Evolutionary conservation across 1,284 basidiomycete species (phyloP), one percentile per base, ranked within the genome.

Genomic region (Phellinidium pouzarii): DNA sequence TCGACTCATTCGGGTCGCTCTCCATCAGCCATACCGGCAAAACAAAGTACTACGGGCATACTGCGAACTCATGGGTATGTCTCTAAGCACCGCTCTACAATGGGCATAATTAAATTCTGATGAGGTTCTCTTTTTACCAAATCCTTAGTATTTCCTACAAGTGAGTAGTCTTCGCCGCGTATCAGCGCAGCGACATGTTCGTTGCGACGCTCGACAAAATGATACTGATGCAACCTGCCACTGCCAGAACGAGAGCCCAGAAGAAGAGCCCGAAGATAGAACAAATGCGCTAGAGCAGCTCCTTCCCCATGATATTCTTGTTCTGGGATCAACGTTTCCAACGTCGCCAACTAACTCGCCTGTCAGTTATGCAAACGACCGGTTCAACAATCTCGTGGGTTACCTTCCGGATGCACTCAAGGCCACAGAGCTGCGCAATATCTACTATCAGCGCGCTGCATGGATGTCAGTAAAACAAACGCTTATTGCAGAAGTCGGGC

Each of bases 1-100:
- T 87, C 2, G 84, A 87, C 65, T 84, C 86, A 6, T 87, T 88
- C 64, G 86, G 86, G 19, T 83, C 85, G 0, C 67, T 89, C 8
- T 80, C 82, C 9, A 84, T 89, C 58, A 80, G 73, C 48, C 68
- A 83, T 22, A 78, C 79, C 1, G 85, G 85, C 6, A 77, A 79
- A 41, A 77, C 84, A 19, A 87, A 82, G 60, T 88, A 84, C 62
- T 87, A 77, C 59, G 86, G 85, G 3, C 80, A 82, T 38, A 82
- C 76, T 25, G 86, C 86, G 19, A 87, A 82, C 57, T 88, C 86
- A n/a, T 85, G 78, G 77, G 85, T 87, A 59, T 58, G 79, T 68
- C 42, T 25, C 23, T n/a, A 38, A 48, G 36, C 20, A 3, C 17
- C 36, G 19, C 3, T 20, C 31, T 31, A 42, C 23, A 17, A 22